phyloP scores from a whole-genome alignment of 768 basidiomycete genomes.

The Hebeloma cylindrosporum region DNA sequence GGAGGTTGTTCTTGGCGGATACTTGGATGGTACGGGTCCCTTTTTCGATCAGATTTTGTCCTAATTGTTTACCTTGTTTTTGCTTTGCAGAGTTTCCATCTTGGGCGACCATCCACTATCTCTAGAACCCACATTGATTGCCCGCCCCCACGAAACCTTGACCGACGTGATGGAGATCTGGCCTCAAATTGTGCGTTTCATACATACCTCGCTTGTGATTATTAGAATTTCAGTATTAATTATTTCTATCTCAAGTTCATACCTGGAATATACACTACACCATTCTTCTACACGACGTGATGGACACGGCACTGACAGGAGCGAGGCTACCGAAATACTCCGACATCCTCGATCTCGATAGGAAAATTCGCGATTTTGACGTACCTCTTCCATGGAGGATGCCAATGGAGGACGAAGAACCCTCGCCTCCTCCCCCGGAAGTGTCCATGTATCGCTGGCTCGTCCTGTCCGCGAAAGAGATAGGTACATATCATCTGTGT shows the following conservation, averaged over 20 bases:
- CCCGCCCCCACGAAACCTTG: conserved; percentile 38
- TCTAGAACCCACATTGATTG: conserved; percentile 55
- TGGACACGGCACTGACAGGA: conserved; percentile 52
- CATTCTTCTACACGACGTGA: conserved; percentile 49
- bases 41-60: not conserved
- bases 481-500: conserved; percentile 37
- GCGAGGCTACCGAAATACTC: conserved; percentile 51
- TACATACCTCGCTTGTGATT: not conserved
- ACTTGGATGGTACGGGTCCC: conserved; percentile 54
- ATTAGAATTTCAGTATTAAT: not conserved
- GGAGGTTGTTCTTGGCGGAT: conserved; percentile 66
- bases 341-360: conserved; percentile 56
- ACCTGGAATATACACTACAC: conserved; percentile 58
- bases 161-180: conserved; percentile 3
- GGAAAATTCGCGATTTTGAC: conserved; percentile 58
- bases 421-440: conserved; percentile 17
- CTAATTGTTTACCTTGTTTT: not conserved
- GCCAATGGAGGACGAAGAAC: conserved; percentile 28
- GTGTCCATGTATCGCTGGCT: conserved; percentile 44
- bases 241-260: conserved; percentile 39
- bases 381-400: conserved; percentile 47
- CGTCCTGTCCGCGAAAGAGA: conserved; percentile 48
- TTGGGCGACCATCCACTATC: conserved; percentile 60
- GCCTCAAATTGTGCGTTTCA: conserved; percentile 11
- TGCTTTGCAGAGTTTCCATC: conserved; percentile 51